Conservation (phyloP, 345 rosid genomes). For the Eucalyptus marginata region DNA sequence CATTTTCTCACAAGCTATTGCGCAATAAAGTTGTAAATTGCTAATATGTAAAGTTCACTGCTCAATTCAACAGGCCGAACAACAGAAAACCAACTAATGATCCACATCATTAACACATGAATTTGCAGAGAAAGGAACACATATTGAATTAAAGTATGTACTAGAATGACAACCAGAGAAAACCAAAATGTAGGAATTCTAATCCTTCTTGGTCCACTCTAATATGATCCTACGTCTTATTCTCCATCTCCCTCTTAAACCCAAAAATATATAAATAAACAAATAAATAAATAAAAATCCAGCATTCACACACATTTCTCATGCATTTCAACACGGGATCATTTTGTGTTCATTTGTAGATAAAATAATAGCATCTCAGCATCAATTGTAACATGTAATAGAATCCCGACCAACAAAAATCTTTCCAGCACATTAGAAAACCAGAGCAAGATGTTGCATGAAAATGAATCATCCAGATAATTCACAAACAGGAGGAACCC, state of each 20-base stretch:
- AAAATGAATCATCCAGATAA: neutral
- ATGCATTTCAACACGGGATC: neutral
- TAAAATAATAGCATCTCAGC: neutral
- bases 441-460: neutral
- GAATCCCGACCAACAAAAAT: neutral
- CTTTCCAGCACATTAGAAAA: neutral
- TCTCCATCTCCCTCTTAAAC: neutral
- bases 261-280: neutral
- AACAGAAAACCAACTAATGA: neutral
- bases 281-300: neutral
- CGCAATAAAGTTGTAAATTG: neutral
- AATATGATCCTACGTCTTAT: neutral
- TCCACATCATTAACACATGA: neutral
- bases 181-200: neutral
- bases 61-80: neutral
- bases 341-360: neutral
- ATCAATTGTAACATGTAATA: neutral
- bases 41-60: neutral
- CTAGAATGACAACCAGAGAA: neutral
- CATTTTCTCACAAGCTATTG: neutral
- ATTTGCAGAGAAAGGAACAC: neutral
- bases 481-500: neutral
- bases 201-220: neutral
- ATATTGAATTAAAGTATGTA: neutral
- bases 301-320: neutral